Conservation (phyloP, 2,329 filamentous ascomycete species). For the Penicillium sp. region DNA sequence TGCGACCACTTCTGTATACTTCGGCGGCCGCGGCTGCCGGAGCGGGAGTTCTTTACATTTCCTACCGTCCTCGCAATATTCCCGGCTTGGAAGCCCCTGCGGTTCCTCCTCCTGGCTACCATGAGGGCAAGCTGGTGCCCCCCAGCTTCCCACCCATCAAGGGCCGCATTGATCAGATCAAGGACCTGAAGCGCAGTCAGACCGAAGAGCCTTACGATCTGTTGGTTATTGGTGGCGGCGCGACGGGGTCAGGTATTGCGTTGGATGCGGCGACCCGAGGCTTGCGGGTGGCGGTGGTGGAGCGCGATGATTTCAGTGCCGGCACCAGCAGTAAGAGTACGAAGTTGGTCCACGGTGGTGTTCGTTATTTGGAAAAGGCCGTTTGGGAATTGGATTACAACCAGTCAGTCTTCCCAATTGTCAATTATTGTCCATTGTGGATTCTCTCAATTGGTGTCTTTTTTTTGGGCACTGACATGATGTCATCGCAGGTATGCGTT, state of each 20-base stretch:
- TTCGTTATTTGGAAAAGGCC: constrained; percentile 83
- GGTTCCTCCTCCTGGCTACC: constrained; percentile 65
- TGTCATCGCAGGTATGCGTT: constrained; percentile 57
- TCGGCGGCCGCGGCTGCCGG: constrained; percentile 57
- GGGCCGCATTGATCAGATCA: constrained; percentile 53
- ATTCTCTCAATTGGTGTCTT: not conserved
- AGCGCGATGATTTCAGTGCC: constrained; percentile 79
- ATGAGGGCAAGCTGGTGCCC: constrained; percentile 59
- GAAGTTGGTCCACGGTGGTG: constrained; percentile 82
- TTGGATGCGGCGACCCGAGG: constrained; percentile 79
- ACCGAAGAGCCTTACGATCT: constrained; percentile 68
- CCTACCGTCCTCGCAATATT: constrained; percentile 65
- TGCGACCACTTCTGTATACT: constrained; percentile 62
- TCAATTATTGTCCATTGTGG: not conserved
- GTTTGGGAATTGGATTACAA: constrained; percentile 83
- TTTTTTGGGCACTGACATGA: constrained; percentile 8
- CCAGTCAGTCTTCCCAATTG: constrained; percentile 54
- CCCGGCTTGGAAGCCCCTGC: constrained; percentile 63
- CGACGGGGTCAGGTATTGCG: constrained; percentile 78
- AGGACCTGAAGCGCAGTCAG: constrained; percentile 51
- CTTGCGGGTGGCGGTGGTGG: constrained; percentile 76
- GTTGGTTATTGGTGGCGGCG: constrained; percentile 76
- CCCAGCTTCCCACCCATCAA: constrained; percentile 57
- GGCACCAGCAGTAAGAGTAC: constrained; percentile 86
- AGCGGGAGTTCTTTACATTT: constrained; percentile 61